phyloP scores from a whole-genome alignment of 306 rosid species.

The Hippophae rhamnoides region DNA sequence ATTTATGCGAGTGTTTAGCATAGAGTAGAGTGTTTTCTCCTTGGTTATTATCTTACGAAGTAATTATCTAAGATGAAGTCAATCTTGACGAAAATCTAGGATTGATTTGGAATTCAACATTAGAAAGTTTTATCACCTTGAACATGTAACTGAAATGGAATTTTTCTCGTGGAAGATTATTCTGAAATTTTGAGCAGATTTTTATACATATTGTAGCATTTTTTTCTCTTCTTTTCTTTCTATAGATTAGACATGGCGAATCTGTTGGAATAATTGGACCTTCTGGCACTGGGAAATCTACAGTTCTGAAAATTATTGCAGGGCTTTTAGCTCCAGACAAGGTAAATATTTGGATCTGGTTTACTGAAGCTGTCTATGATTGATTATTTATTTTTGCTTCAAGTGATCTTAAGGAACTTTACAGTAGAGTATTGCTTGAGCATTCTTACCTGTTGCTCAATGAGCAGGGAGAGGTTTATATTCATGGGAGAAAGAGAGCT shows the following conservation, averaged over 20 bases:
- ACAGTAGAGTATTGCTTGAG: neutral
- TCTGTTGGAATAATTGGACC: conserved; percentile 99
- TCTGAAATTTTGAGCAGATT: too few relatives aligned
- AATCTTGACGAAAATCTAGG: too few relatives aligned
- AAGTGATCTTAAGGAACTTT: neutral
- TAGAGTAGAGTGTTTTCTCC: too few relatives aligned
- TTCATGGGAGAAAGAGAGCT: conserved; percentile 70
- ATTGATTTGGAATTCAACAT: too few relatives aligned
- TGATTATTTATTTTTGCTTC: conserved; percentile 1
- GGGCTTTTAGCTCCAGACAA: conserved; percentile 92
- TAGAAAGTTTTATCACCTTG: too few relatives aligned
- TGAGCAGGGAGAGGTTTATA: conserved; percentile 86
- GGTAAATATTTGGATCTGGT: conserved; percentile 25
- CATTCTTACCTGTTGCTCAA: conserved; percentile 12
- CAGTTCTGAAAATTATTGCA: conserved; percentile 79
- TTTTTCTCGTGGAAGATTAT: too few relatives aligned
- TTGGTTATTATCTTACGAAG: too few relatives aligned
- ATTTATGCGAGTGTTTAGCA: too few relatives aligned
- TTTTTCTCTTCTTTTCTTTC: neutral
- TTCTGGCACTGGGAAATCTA: conserved; percentile 97
- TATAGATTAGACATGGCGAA: conserved; percentile 93
- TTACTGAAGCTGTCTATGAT: neutral
- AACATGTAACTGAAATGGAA: too few relatives aligned
- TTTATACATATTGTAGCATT: neutral
- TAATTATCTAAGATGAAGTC: too few relatives aligned